phyloP scores from a whole-genome alignment of 1,284 basidiomycete species.

The Agaricales sp. region DNA sequence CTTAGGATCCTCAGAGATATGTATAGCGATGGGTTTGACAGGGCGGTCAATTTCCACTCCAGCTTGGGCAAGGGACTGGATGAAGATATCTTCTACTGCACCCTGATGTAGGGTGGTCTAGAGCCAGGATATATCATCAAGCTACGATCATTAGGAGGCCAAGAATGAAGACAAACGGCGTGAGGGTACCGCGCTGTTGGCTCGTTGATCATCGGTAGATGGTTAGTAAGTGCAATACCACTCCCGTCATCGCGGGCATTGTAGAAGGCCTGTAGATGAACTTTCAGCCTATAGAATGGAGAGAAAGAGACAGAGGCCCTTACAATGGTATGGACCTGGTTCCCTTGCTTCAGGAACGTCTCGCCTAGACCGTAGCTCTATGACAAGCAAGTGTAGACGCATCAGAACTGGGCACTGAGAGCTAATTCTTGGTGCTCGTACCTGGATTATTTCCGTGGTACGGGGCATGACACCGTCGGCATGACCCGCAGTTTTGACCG shows the following conservation, averaged over 20 bases:
- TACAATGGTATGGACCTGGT: neutral
- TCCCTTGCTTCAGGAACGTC: neutral
- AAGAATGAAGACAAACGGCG: neutral
- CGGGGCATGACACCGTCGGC: slow-evolving; percentile 1
- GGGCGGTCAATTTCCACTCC: slow-evolving; percentile 51
- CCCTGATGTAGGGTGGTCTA: slow-evolving; percentile 70
- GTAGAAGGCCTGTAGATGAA: slow-evolving; percentile 1
- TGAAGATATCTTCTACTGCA: slow-evolving; percentile 58
- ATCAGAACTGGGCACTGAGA: neutral
- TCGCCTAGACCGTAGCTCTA: slow-evolving; percentile 1
- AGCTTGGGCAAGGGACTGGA: slow-evolving; percentile 46
- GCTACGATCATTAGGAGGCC: neutral
- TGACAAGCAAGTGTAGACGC: neutral
- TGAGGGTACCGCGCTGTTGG: neutral
- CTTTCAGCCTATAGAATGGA: neutral
- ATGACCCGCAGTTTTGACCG: slow-evolving; percentile 1
- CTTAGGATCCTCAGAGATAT: slow-evolving; percentile 33
- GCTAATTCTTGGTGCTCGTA: no score
- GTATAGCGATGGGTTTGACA: slow-evolving; percentile 41
- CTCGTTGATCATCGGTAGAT: neutral
- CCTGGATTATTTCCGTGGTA: slow-evolving; percentile 1
- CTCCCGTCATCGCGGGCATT: neutral
- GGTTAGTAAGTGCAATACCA: neutral
- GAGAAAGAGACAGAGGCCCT: neutral
- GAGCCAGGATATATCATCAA: neutral